Base-by-base conservation (phyloP, 2,329 filamentous ascomycete genomes). In the Fusarium sp. region DNA sequence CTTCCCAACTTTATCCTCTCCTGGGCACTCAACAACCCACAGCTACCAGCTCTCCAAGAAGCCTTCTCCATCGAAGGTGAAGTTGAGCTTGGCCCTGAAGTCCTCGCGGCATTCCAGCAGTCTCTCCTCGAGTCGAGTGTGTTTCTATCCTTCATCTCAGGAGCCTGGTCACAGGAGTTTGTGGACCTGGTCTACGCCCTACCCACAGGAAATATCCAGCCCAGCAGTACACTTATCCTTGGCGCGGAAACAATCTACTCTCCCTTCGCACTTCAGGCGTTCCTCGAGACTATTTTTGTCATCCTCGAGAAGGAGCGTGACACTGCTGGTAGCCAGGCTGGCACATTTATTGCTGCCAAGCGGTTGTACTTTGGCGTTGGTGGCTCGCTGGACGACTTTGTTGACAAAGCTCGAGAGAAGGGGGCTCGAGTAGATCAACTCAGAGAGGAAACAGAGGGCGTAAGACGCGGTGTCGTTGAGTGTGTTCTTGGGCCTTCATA, bases 201-300 rank as follows among this genome's bases (percentile, higher is more conserved):
- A 43, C 68, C 75, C 7, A 57, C 66, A 2, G 65, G 69, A 10
- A 45, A 66, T 22, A 39, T 48, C 24, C 68, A 70, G 13, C 67
- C 68, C 22, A 66, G 64, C 27, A 70, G 65, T 31, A 88, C 87
- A 16, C 82, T 93, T 3, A 84, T 95, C 6, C 84, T 97, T 2
- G 94, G 92, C 1, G 93, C 93, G 1, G 94, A 97, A 82, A 97
- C 94, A 0, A 96, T 97, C 52, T 97, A 97, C 83, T 94, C 92
- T 3, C 93, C 93, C 0, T 91, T 91, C 67, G 92, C 93, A 0
- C 87, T 95, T 24, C 84, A 85, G 39, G 88, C 90, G 0, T 97
- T 96, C 79, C 90, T 92, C 1, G 89, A 92, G 43, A 91, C 91
- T 6, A 84, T 95, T 14, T 86, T 92, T 48, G 84, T 84, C 5